Evolutionary conservation across 768 basidiomycete species (phyloP), one percentile per base, ranked within the genome.

Genomic region (Suillus americanus): DNA sequence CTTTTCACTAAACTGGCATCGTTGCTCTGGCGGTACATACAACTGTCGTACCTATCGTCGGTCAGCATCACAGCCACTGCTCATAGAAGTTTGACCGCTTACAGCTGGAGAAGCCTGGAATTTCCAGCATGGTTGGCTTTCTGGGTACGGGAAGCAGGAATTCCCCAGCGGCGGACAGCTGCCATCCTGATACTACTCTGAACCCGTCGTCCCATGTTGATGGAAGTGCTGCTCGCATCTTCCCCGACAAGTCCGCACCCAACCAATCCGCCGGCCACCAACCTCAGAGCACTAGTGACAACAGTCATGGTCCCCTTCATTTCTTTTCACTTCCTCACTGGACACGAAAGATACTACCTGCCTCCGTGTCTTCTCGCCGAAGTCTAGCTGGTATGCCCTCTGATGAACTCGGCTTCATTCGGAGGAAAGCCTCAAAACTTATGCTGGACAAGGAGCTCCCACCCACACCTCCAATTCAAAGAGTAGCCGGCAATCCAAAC

Each of bases 241-340:
- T 83, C 40, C 71, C 82, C 55, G 82, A 10, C 71, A 82, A 78
- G 43, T 82, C 82, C 33, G 83, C 82, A 59, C 84, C 82, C 33
- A 82, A 79, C 35, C 84, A 82, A 25, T 78, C 79, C 67, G 79
- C 81, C 25, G 25, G 38, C 84, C 35, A 79, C 80, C 28, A 81
- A 28, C 28, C 38, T 50, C 45, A 43, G 14, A 78, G 79, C 20
- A 53, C 16, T 53, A 30, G 51, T 60, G 81, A 82, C 14, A 79
- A 84, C 14, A 82, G 64, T 12, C 62, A 67, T 55, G 62, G 57
- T 18, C 63, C 56, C 8, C 51, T 66, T 41, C 86, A 86, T 74
- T 86, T 90, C 76, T 86, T 91, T 74, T 87, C 89, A 28, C 75
- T 88, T 30, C 86, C 89, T 18, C 79, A 82, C 65, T 89, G 88